Base-by-base conservation (phyloP, 2,329 filamentous ascomycete genomes). In the Claviceps arundinis region DNA sequence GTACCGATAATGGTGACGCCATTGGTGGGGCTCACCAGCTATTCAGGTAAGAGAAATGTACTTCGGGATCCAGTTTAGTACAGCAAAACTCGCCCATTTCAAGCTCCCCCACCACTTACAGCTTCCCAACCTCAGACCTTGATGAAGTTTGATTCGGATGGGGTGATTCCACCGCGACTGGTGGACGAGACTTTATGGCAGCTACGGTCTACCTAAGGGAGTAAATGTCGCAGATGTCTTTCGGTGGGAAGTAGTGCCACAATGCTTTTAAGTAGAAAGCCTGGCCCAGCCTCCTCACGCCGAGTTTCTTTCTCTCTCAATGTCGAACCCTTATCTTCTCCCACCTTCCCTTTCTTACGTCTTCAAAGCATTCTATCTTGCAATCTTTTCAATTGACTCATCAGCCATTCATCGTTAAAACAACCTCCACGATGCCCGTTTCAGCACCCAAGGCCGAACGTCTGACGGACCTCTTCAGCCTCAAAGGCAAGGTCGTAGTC, bases 401-500 rank as follows among this genome's bases (percentile, higher is more conserved):
- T 9, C 24, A 41, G 9, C 5, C 19, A 8, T 17, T 9, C 37
- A 16, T 40, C 13, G 14, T 38, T 19, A 19, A 26, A 48, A 34
- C 22, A 47, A n/a, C 6, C 46, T 13, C 37, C 57, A 64, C 30
- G 51, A 80, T 82, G 78, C 76, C 77, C 71, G 70, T 77, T 61
- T 58, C 68, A 62, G 68, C 82, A 56, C 80, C 82, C 61, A 66
- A 78, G 62, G 70, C 79, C 56, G 71, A 72, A 57, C 72, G 71
- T 60, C 76, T 87, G 60, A 66, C 74, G 57, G 84, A 83, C 63
- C 78, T 87, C 59, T 83, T 88, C 69, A 85, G 80, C 60, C 73
- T 87, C 55, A 85, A 84, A 69, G 82, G 83, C 60, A 84, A 84
- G 68, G 85, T 85, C 49, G 79, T 85, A 58, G 78, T 87, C 59